Evolutionary conservation across 2,329 filamentous ascomycete species (phyloP).

Genomic region (Bipolaris oryzae): DNA sequence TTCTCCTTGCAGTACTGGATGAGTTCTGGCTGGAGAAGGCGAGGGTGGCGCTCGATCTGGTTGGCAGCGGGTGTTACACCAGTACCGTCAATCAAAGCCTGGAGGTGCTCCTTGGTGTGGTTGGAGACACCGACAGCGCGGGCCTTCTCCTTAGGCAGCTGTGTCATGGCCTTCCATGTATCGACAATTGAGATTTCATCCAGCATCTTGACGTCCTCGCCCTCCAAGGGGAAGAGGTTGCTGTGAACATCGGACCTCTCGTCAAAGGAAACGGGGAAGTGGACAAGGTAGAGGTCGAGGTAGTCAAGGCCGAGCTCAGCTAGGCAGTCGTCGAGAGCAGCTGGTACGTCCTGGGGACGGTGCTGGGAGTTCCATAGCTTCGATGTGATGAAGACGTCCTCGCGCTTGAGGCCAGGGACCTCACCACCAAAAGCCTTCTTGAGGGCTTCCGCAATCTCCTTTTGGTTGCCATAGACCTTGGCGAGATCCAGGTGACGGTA

Average conservation of each 20-base stretch:
- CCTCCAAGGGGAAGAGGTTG: conserved; percentile 33
- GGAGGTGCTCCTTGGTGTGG: conserved; percentile 49
- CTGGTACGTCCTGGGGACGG: conserved; percentile 67
- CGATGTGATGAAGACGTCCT: conserved; percentile 59
- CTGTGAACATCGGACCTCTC: conserved; percentile 50
- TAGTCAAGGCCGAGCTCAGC: conserved; percentile 82
- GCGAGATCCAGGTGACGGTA: conserved; percentile 42
- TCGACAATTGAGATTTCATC: conserved; percentile 64
- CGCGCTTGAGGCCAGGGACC: conserved; percentile 56
- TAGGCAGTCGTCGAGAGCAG: conserved; percentile 74
- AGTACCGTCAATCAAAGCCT: conserved; percentile 59
- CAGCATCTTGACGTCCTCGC: conserved; percentile 32
- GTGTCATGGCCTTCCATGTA: conserved; percentile 49
- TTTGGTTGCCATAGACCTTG: conserved; percentile 42
- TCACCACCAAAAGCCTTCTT: conserved; percentile 47
- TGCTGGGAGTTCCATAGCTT: conserved; percentile 94
- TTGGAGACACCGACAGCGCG: conserved; percentile 41
- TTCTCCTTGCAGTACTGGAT: conserved; percentile 39
- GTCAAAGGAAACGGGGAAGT: conserved; percentile 65
- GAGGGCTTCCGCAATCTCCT: conserved; percentile 35
- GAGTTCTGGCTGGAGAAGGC: conserved; percentile 36
- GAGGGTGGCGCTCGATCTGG: conserved; percentile 42
- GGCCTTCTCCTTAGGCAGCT: conserved; percentile 44
- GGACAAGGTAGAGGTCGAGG: conserved; percentile 86
- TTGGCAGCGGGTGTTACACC: conserved; percentile 37